Evolutionary conservation across 495 filamentous ascomycete genomes (phyloP), one percentile per base, ranked within the genome.

Genomic region (Hypoxylon trugodes): DNA sequence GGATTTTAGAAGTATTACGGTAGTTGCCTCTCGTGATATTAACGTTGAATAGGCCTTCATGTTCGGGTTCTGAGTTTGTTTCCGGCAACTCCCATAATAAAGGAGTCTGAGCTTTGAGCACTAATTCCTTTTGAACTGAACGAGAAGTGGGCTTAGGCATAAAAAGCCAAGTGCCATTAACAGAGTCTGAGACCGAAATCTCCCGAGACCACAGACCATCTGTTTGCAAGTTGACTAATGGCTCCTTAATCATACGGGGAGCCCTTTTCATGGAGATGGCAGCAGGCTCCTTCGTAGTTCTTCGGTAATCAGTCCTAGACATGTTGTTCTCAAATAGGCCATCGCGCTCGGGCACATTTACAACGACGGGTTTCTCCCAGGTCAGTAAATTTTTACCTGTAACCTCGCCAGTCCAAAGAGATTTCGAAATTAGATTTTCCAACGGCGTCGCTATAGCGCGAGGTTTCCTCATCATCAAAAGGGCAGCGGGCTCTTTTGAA

Each of bases 201-300:
- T 65, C 40, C 40, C 37, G 57, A 16, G 51, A 52, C 66, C 66
- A 69, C 4, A 69, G 47, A 32, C 40, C 42, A 12, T 32, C 55
- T 1, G 66, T 66, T 24, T 45, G 10, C 4, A 69, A 37, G 2
- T 7, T 25, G 5, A 48, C 42, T 10, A 69, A 24, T 15, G 66
- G 47, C 22, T 61, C 36, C 43, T 35, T 48, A 22, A 35, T 26
- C 8, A 37, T 47, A n/a, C 69, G 75, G 21, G 65, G 56, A 12
- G 43, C 68, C 42, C 63, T 73, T 24, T 54, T 57, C 47, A 74
- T 69, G 18, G 64, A 43, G 45, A 69, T 62, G 32, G 74, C 76
- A 33, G 71, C 75, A 36, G 76, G 73, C 50, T 75, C 69, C 57
- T 72, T 60, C 16, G 69, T 37, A 10, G 74, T 77, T 22, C 69